Evolutionary conservation across 768 basidiomycete genomes (phyloP), one percentile per base, ranked within the genome.

Genomic region (Solioccasus polychromus): DNA sequence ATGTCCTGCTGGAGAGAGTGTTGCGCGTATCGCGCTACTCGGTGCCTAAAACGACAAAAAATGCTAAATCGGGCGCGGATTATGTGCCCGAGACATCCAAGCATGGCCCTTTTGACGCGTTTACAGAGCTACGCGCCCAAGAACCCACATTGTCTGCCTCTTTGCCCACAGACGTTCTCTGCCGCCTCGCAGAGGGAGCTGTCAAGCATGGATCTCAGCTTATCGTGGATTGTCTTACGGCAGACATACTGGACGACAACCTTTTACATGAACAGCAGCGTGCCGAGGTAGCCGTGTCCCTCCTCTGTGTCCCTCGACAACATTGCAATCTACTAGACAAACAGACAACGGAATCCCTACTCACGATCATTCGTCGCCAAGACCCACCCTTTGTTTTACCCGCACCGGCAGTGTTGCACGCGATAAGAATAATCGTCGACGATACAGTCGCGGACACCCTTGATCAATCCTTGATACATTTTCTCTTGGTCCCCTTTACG

Each of bases 211-310:
- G 63, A 68, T 62, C 55, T 35, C 38, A 62, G 52, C 45, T 44
- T 39, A 62, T 70, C 37, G 48, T 70, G 69, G 68, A 62, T 71
- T 35, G 55, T 70, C 63, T 70, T 56, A 37, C 68, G 43, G 60
- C 68, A 71, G 68, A 70, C 68, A 50, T 72, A 61, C 39, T 72
- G 68, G 68, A 58, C 43, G 49, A 50, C 18, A 50, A 46, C 22
- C 52, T 64, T 42, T 51, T 53, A 25, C 20, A n/a, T 11, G 48
- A 45, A 35, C 39, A 50, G 24, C 54, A 48, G 30, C 64, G 61
- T 12, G 49, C 55, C 20, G 41, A 53, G 35, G 47, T 66, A 62
- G 66, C 64, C 3, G 39, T 45, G 2, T 45, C 51, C 17, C 61
- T 66, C 25, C 58, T 66, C 23, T 56, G 53, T 42, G 44, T 61